Percentiles rank a stretch among this genome's conserved stretches.
These are phyloP conservation scores for Saccharomyces hybrid DNA, from an alignment of 1,139 yeast species.

Conservation along the genomic window DNA sequence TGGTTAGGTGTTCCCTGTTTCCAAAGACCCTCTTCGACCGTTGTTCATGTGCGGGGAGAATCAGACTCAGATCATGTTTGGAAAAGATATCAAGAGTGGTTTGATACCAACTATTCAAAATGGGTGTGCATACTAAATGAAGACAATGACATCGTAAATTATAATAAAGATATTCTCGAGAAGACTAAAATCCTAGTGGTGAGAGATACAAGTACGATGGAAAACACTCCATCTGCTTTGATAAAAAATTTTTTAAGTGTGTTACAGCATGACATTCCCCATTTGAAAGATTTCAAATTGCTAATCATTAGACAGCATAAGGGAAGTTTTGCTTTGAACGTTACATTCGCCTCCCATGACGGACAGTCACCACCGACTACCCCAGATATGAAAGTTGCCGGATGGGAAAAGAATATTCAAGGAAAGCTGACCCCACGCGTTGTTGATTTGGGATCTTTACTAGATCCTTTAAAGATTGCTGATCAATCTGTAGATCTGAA, in stretches of 20 bases:
- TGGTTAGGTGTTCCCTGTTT: conserved; percentile 82
- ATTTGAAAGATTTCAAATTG: conserved; percentile 37
- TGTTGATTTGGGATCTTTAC: conserved; percentile 71
- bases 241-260: conserved; percentile 58
- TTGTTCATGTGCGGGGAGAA: conserved; percentile 4
- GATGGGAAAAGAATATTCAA: conserved; percentile 81
- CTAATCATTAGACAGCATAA: conserved; percentile 32
- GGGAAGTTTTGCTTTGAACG: conserved; percentile 22
- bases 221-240: conserved; percentile 49
- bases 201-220: conserved; percentile 51
- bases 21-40: conserved; percentile 35
- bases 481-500: conserved; percentile 89
- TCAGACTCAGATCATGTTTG: conserved; percentile 11
- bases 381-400: conserved; percentile 42
- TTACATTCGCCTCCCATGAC: conserved; percentile 11
- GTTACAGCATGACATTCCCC: conserved; percentile 37
- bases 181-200: conserved; percentile 39
- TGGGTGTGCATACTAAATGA: conserved; percentile 30
- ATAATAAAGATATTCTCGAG: conserved; percentile 10
- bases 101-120: conserved; percentile 10
- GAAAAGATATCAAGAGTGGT: conserved; percentile 14
- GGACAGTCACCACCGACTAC: not conserved
- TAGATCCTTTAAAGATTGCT: conserved; percentile 74
- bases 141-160: conserved; percentile 16
- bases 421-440: conserved; percentile 74